Evolutionary conservation across 2,329 filamentous ascomycete genomes (phyloP).

Genomic region (Fusarium beomiforme): DNA sequence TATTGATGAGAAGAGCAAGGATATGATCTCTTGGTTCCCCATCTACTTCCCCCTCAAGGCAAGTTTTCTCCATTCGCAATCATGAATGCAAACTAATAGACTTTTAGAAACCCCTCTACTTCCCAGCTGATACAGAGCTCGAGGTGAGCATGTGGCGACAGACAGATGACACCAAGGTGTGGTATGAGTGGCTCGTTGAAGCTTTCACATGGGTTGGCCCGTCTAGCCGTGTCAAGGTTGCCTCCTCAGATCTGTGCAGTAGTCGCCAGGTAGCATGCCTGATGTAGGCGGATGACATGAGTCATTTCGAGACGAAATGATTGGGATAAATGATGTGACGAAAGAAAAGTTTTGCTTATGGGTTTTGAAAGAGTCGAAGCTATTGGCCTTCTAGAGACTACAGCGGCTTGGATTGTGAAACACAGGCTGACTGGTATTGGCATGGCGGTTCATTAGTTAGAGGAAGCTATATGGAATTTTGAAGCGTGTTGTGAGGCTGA

Average conservation of each 20-base stretch:
- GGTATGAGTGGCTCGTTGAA: conserved; percentile 98
- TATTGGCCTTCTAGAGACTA: no score
- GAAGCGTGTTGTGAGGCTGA: neutral
- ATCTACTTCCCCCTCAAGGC: conserved; percentile 98
- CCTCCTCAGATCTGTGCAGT: conserved; percentile 72
- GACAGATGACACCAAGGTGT: conserved; percentile 94
- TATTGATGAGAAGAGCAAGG: conserved; percentile 91
- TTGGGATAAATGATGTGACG: conserved; percentile 15
- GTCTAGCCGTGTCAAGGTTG: conserved; percentile 72
- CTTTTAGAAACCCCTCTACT: conserved; percentile 79
- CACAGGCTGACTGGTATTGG: neutral
- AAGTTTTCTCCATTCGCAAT: conserved; percentile 41
- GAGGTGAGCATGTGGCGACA: conserved; percentile 96
- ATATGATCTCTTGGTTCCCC: conserved; percentile 99
- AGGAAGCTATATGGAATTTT: neutral
- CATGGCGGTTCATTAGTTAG: neutral
- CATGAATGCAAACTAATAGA: neutral
- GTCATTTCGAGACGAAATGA: neutral
- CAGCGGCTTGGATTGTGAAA: conserved; percentile 20
- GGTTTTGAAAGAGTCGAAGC: neutral
- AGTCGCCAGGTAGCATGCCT: conserved; percentile 76
- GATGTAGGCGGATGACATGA: conserved; percentile 62
- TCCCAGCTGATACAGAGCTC: conserved; percentile 85
- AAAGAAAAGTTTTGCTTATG: conserved; percentile 29
- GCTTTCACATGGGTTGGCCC: conserved; percentile 74